phyloP scores from a whole-genome alignment of 139 green algal genomes.

The Chlamydomonas schloesseri region DNA sequence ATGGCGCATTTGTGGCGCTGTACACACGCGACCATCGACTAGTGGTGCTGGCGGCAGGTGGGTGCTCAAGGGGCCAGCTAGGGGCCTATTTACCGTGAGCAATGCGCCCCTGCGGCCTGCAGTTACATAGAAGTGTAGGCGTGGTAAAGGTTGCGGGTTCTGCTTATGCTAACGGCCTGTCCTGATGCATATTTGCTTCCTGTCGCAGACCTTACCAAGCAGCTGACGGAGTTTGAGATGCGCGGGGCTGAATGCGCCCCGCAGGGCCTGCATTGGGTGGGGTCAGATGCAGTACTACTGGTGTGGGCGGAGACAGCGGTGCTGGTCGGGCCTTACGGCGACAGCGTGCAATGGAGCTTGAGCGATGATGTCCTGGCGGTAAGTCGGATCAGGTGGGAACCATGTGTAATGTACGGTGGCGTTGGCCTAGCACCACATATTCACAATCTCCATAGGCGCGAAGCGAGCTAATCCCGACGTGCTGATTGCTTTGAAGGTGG shows the following conservation, averaged over 20 bases:
- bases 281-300: conserved; percentile 83
- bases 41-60: conserved; percentile 61
- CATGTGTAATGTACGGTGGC: too few relatives aligned
- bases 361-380: too few relatives aligned
- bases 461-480: too few relatives aligned
- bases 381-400: too few relatives aligned
- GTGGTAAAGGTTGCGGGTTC: too few relatives aligned
- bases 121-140: too few relatives aligned
- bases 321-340: conserved; percentile 78
- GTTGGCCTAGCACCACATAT: too few relatives aligned
- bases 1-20: conserved; percentile 77
- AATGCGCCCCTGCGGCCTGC: too few relatives aligned
- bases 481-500: conserved; percentile 64
- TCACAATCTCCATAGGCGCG: too few relatives aligned
- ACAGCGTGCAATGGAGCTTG: conserved; percentile 45
- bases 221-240: conserved; percentile 81
- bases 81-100: too few relatives aligned
- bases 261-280: conserved; percentile 86
- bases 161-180: too few relatives aligned
- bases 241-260: conserved; percentile 61
- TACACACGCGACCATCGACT: conserved; percentile 67
- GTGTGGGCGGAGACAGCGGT: conserved; percentile 81
- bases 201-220: conserved; percentile 71
- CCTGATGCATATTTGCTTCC: too few relatives aligned
- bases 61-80: background rate